Base-by-base conservation (phyloP, 129 eudicot genomes). In the Apium graveolens region DNA sequence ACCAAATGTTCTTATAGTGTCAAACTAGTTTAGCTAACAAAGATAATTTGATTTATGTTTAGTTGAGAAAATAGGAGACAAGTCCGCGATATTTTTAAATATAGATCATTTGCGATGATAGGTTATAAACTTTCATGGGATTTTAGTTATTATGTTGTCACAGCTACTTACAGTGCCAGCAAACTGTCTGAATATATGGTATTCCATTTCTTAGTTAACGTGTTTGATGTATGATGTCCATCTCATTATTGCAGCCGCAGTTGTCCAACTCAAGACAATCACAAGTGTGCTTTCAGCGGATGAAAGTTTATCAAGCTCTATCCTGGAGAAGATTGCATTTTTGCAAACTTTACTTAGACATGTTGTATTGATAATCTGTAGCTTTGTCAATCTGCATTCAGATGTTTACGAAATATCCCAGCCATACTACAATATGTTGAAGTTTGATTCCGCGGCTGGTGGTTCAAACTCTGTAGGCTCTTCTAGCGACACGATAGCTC, bases 261-360 rank as follows among this genome's bases (percentile, higher is more conserved):
- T 92, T 84, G 97, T 96, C 79, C 99, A 90, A 73, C 88, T 96
- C 76, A 96, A 96, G 86, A 84, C 97, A 70, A 85, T 96, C 81
- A 85, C 89, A 62, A 85, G 99, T 42, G 88, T 89, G 5, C 89
- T 96, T 81, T 83, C 97, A 53, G 85, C 91, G 26, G 97, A 89
- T 62, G 97, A 92, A 77, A 79, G 80, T 24, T 83, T 90, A 84
- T 83, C 87, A 73, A 82, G 79, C 78, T 51, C 85, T 21, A 82
- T 85, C 80, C 75, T 85, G 38, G 93, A 90, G 78, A 90, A 91
- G 84, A 83, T 83, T 81, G 81, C 81, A 62, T 70, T 81, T 79
- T 77, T 96, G 82, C 97, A 92, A 46, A 83, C 86, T 84, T 81
- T 92, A 77, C 96, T 96, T 82, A 88, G 86, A 83, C 84, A 87